phyloP scores from a whole-genome alignment of 2,329 filamentous ascomycete genomes.

The Sodiomyces alkalinus region DNA sequence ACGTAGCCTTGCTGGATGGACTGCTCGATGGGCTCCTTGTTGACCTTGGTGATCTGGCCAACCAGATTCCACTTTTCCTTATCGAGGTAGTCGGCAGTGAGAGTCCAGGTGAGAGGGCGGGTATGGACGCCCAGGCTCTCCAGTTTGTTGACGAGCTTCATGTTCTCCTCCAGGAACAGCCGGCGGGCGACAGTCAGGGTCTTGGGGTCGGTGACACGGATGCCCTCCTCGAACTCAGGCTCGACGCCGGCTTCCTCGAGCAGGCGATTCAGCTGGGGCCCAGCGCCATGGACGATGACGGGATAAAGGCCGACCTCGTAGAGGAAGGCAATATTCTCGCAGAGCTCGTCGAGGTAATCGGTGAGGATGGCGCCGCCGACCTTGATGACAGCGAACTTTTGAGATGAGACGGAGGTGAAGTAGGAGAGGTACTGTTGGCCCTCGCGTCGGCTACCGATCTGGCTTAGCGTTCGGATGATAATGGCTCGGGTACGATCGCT shows the following conservation, averaged over 20 bases:
- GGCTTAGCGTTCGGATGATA: conserved; percentile 81
- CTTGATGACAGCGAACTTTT: conserved; percentile 97
- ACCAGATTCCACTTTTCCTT: conserved; percentile 94
- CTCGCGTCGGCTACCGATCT: conserved; percentile 90
- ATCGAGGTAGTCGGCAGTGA: conserved; percentile 87
- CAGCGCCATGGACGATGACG: conserved; percentile 88
- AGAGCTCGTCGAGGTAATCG: conserved; percentile 84
- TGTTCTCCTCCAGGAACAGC: conserved; percentile 89
- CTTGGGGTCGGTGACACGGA: conserved; percentile 89
- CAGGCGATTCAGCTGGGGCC: conserved; percentile 86
- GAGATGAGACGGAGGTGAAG: conserved; percentile 90
- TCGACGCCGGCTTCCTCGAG: conserved; percentile 84
- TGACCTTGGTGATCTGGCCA: conserved; percentile 86
- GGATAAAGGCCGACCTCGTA: conserved; percentile 92
- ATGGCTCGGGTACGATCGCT: conserved; percentile 58
- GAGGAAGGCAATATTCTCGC: conserved; percentile 75
- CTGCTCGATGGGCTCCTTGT: conserved; percentile 78
- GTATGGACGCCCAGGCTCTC: conserved; percentile 83
- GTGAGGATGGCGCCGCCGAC: conserved; percentile 93
- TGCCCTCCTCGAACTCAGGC: conserved; percentile 92
- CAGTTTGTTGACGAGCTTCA: conserved; percentile 79
- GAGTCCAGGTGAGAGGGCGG: conserved; percentile 79
- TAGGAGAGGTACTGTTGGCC: conserved; percentile 95
- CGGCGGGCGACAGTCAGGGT: conserved; percentile 81
- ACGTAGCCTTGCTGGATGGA: conserved; percentile 84